A percentile compares a stretch with the other conserved stretches of the same genome.
These are phyloP conservation scores for Gynandropsis gynandra DNA, from an alignment of 345 rosid genomes.

Conservation along the genomic window DNA sequence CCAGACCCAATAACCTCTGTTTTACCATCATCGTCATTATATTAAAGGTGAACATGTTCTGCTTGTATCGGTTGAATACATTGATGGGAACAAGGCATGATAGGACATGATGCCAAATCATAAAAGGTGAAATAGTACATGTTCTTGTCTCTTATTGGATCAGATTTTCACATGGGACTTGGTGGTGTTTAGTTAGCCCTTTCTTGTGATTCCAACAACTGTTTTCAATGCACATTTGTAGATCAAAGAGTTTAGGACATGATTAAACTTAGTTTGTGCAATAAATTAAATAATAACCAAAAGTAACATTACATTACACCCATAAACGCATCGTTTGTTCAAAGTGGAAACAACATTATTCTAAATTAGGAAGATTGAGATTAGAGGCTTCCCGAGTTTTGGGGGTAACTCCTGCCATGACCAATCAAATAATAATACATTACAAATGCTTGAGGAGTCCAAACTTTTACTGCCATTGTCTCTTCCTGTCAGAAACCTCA, in stretches of 20 bases:
- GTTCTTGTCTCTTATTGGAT: constrained; percentile 28
- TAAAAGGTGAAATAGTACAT: constrained; percentile 23
- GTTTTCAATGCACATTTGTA: too few relatives aligned
- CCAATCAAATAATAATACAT: constrained; percentile 16
- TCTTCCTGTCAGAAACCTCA: constrained; percentile 7
- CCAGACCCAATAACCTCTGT: too few relatives aligned
- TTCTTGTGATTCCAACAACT: constrained; percentile 5
- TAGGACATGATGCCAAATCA: too few relatives aligned
- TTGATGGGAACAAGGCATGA: too few relatives aligned
- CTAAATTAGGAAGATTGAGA: constrained; percentile 17
- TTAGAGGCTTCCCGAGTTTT: constrained; percentile 24
- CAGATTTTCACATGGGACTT: constrained; percentile 26
- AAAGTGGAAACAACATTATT: constrained; percentile 14
- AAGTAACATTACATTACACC: constrained; percentile 22
- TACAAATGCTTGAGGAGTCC: constrained; percentile 10
- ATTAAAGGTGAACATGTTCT: too few relatives aligned
- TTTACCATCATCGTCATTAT: too few relatives aligned
- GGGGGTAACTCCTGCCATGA: constrained; percentile 18
- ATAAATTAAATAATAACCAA: too few relatives aligned
- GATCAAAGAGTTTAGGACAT: too few relatives aligned
- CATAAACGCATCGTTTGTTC: constrained; percentile 24
- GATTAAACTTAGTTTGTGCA: too few relatives aligned
- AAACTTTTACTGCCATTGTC: neutral
- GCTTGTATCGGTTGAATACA: too few relatives aligned
- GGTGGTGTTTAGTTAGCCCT: constrained; percentile 6